These are phyloP conservation scores for Drosera spatulata DNA, from an alignment of 179 eudicot genomes.

Conservation along the genomic window DNA sequence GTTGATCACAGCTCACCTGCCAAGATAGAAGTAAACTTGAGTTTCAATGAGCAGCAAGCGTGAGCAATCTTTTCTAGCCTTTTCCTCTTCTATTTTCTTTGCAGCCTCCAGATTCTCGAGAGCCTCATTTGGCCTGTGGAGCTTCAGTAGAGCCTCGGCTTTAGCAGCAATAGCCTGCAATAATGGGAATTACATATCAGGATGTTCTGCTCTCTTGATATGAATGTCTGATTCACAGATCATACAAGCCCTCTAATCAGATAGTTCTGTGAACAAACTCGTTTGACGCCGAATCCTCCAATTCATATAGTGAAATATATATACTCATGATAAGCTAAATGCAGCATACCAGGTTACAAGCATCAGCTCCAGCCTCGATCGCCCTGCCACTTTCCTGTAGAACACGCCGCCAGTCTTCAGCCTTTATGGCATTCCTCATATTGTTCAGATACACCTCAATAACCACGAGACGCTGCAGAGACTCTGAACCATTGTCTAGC, in stretches of 20 bases:
- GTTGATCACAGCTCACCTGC: constrained; percentile 4
- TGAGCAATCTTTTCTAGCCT: constrained; percentile 3
- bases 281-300: too few species aligned
- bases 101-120: constrained; percentile 9
- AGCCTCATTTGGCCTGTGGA: constrained; percentile 13
- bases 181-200: not conserved
- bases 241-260: too few species aligned
- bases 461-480: constrained; percentile 24
- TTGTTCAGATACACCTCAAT: constrained; percentile 32
- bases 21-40: constrained; percentile 9
- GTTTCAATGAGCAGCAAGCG: constrained; percentile 5
- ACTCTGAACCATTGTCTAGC: constrained; percentile 38
- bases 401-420: constrained; percentile 42
- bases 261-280: too few species aligned
- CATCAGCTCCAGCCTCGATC: constrained; percentile 9
- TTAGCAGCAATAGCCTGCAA: constrained; percentile 10
- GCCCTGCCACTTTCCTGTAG: constrained; percentile 20
- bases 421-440: constrained; percentile 36
- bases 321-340: not conserved
- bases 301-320: not conserved
- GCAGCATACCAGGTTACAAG: constrained; percentile 5
- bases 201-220: too few species aligned
- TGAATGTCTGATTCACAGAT: too few species aligned
- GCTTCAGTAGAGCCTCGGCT: constrained; percentile 8
- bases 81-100: constrained; percentile 5